Evolutionary conservation across 2,329 filamentous ascomycete species (phyloP).

Genomic region (Diaporthe australafricana): DNA sequence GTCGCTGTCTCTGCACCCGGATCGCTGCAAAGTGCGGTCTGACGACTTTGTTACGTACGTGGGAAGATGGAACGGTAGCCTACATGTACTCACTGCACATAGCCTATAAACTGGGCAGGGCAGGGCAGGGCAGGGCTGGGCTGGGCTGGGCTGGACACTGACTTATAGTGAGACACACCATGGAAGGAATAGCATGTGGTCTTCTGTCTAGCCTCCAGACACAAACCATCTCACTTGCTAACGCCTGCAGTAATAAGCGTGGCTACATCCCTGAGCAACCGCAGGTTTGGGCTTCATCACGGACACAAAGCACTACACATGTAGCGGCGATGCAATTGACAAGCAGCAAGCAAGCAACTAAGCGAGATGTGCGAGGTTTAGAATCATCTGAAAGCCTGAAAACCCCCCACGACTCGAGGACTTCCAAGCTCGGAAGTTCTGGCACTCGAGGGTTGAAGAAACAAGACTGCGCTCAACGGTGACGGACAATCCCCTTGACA

Average conservation of each 20-base stretch:
- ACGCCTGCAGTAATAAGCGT: background rate
- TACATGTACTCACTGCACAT: background rate
- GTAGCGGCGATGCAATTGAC: background rate
- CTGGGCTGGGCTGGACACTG: background rate
- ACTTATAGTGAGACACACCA: slow-evolving; percentile 4
- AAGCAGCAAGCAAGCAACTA: too few relatives aligned
- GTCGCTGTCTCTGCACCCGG: background rate
- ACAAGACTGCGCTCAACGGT: background rate
- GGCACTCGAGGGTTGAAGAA: background rate
- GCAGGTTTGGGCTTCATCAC: background rate
- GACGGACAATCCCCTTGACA: background rate
- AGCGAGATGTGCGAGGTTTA: background rate
- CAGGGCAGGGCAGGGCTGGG: background rate
- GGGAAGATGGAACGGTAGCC: background rate
- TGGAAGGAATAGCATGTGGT: slow-evolving; percentile 8
- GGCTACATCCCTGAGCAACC: slow-evolving; percentile 3
- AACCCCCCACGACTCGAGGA: background rate
- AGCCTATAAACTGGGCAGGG: background rate
- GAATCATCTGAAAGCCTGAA: background rate
- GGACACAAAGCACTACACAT: background rate
- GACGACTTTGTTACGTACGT: background rate
- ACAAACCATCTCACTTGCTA: background rate
- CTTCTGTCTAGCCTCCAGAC: slow-evolving; percentile 13
- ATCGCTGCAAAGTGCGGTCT: slow-evolving; percentile 10
- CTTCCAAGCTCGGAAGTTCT: too few relatives aligned